A percentile compares a stretch with the other conserved stretches of the same genome.
Conservation (phyloP, 371 early-diverging fungal species). For the Parasitella parasitica region DNA sequence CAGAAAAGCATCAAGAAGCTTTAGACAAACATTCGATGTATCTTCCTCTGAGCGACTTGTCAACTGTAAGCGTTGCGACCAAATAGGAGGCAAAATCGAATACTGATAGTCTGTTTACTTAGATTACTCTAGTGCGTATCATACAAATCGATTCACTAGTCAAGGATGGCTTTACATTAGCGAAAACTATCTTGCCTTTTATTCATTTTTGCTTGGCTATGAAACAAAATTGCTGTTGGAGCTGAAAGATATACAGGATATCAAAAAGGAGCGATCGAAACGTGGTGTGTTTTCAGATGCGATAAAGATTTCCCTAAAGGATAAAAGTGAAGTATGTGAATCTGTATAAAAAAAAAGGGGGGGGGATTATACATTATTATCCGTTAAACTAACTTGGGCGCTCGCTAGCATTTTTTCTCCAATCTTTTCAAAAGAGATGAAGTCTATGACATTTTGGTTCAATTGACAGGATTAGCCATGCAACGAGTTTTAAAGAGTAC, state of each 20-base stretch:
- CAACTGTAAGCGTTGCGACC: constrained; percentile 70
- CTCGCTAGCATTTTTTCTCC: constrained; percentile 76
- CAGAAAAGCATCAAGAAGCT: constrained; percentile 85
- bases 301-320: constrained; percentile 79
- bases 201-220: constrained; percentile 90
- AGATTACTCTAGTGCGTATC: constrained; percentile 93
- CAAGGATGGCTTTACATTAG: constrained; percentile 98
- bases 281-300: constrained; percentile 89
- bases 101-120: background rate
- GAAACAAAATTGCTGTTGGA: constrained; percentile 91
- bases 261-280: constrained; percentile 85
- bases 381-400: background rate
- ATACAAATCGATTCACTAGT: constrained; percentile 77
- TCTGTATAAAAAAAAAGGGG: background rate
- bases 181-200: constrained; percentile 90
- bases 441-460: constrained; percentile 88
- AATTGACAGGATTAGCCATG: constrained; percentile 86
- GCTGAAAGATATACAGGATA: constrained; percentile 86
- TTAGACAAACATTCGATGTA: constrained; percentile 87
- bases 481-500: constrained; percentile 84
- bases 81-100: background rate
- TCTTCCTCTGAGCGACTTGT: constrained; percentile 85
- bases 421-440: constrained; percentile 95
- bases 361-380: background rate
- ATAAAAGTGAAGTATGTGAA: constrained; percentile 76